These are phyloP conservation scores for Bryum argenteum DNA, from an alignment of 225 moss, liverwort and hornwort genomes.

Conservation along the genomic window DNA sequence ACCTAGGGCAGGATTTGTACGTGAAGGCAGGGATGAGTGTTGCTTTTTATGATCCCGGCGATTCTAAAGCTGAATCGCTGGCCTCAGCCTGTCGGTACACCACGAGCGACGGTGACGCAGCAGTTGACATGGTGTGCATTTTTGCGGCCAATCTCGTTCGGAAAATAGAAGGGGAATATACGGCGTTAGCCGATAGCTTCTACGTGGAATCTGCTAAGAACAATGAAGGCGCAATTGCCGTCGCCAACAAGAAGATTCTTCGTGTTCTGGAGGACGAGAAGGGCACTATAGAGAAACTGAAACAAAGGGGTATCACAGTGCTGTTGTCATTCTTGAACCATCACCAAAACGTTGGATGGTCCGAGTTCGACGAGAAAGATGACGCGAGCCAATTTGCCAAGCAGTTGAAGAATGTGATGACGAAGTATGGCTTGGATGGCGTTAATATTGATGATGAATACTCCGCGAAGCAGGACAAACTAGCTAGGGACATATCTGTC, in stretches of 20 bases:
- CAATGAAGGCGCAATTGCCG: neutral
- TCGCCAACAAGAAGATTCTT: neutral
- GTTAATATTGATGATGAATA: constrained; percentile 3
- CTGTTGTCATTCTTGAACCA: neutral
- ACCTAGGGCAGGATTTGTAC: neutral
- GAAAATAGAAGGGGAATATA: neutral
- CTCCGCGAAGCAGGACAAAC: neutral
- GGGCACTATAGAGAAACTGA: neutral
- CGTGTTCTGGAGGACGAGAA: neutral
- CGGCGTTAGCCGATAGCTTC: neutral
- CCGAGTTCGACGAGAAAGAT: neutral
- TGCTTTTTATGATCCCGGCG: neutral
- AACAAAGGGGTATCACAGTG: neutral
- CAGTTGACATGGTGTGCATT: neutral
- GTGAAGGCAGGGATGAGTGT: neutral
- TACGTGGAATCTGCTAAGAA: neutral
- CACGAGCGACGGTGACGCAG: neutral
- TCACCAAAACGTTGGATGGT: neutral
- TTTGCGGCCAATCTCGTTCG: neutral
- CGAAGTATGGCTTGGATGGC: neutral
- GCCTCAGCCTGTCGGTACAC: too few species aligned
- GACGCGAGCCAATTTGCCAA: neutral
- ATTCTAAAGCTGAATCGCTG: too few species aligned
- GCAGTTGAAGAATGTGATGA: neutral
- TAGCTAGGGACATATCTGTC: too few species aligned